Evolutionary conservation across 345 rosid species (phyloP).

Genomic region (Eucalyptus polyanthemos): DNA sequence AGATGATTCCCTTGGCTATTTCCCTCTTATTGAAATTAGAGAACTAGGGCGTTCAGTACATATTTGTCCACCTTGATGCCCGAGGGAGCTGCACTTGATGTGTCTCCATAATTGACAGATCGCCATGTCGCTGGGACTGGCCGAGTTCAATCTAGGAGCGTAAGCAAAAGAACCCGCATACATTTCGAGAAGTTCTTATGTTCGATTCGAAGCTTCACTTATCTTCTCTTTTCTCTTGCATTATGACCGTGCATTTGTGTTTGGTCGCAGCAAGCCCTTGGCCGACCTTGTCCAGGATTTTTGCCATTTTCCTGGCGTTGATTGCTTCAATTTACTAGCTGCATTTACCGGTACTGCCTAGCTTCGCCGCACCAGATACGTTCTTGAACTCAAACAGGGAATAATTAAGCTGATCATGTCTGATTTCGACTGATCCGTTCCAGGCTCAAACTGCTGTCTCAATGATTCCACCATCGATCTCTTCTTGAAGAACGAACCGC

Average conservation of each 20-base stretch:
- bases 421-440: neutral
- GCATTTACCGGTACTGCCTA: conserved; percentile 46
- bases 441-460: conserved; percentile 84
- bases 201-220: neutral
- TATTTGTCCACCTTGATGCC: neutral
- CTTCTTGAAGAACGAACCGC: conserved; percentile 64
- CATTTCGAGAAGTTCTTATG: neutral
- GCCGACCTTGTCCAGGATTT: conserved; percentile 22
- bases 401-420: neutral
- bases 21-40: neutral
- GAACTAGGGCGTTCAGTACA: neutral
- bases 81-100: neutral
- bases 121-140: conserved; percentile 33
- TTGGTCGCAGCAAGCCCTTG: conserved; percentile 31
- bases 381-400: neutral
- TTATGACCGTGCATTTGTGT: neutral
- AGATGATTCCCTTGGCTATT: neutral
- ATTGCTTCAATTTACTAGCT: conserved; percentile 61
- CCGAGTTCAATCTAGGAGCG: conserved; percentile 90
- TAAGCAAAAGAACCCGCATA: neutral
- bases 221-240: neutral
- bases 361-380: neutral
- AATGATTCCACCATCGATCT: conserved; percentile 50
- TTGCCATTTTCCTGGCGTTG: conserved; percentile 51
- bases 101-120: conserved; percentile 22